Evolutionary conservation across 148 eudicot species (phyloP), one percentile per base, ranked within the genome.

Genomic region (Heliosperma pusillum): DNA sequence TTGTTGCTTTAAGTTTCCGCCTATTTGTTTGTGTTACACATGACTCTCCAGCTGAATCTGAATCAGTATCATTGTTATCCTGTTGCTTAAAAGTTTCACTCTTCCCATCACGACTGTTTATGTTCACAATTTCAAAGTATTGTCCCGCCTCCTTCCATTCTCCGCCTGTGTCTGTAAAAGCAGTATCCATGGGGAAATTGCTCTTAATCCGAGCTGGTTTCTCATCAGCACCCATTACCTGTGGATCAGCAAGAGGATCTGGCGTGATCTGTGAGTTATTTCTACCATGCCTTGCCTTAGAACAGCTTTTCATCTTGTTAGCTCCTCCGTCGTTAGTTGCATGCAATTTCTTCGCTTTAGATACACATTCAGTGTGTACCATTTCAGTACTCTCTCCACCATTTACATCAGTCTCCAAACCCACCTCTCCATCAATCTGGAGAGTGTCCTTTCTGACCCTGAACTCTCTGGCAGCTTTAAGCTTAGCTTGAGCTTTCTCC

Each of bases 401-500:
- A 77, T 73, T 66, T 70, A 56, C 42, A 62, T 77, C 82, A 85
- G 77, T 79, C 70, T 83, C 78, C 20, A 61, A 22, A 20, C 79
- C 78, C 71, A 73, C 68, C 68, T 82, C 80, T 12, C 42, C 70
- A 65, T 26, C 40, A 44, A 75, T 81, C 55, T 80, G 81, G 65
- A 75, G 77, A 71, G 81, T 78, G 30, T 87, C 89, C 73, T 82
- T 87, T 84, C 87, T 84, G 80, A 82, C 88, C 73, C 76, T 78
- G 26, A 76, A 68, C 76, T 86, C 86, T 84, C 86, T 86, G 2
- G 92, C 88, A 81, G 78, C 87, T 80, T 75, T 85, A 26, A 86
- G 86, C 77, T 89, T 89, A 52, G 78, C 82, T 82, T 89, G 83
- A 80, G 93, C 90, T 76, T 80, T 89, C 77, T 83, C 83, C 89